These are phyloP conservation scores for Cytospora piceae DNA, from an alignment of 2,329 filamentous ascomycete genomes.

Conservation along the genomic window DNA sequence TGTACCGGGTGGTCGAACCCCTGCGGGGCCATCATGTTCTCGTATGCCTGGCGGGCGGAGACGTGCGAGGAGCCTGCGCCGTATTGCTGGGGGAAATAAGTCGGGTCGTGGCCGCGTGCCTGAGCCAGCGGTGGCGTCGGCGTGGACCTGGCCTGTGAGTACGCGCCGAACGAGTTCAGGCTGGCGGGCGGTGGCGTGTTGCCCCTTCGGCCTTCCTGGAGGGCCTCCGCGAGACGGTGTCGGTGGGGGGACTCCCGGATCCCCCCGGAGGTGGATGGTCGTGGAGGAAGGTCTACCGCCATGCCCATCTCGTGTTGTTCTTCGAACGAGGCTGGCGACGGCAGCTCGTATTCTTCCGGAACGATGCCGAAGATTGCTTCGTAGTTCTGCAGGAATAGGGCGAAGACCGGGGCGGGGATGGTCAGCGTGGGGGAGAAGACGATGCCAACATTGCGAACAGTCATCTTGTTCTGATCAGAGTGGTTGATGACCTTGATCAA, in stretches of 20 bases:
- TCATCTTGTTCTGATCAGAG: conserved; percentile 94
- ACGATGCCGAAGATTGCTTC: conserved; percentile 79
- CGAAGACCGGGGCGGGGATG: conserved; percentile 92
- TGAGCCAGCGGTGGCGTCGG: conserved; percentile 50
- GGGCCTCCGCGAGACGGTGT: conserved; percentile 51
- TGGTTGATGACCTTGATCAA: conserved; percentile 92
- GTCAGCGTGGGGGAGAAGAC: conserved; percentile 98
- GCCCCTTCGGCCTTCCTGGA: conserved; percentile 41
- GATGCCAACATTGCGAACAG: conserved; percentile 93
- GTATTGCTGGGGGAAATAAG: conserved; percentile 46
- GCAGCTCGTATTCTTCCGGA: conserved; percentile 66
- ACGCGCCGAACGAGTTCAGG: conserved; percentile 34
- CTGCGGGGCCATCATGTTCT: conserved; percentile 44
- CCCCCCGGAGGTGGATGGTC: conserved; percentile 54
- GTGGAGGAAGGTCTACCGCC: conserved; percentile 36
- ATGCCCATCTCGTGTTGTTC: conserved; percentile 31
- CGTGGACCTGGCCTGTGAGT: conserved; percentile 39
- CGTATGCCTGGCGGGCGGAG: conserved; percentile 49
- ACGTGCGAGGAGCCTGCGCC: conserved; percentile 36
- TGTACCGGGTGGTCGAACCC: conserved; percentile 41
- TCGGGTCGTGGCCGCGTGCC: conserved; percentile 49
- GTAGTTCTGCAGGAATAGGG: conserved; percentile 90
- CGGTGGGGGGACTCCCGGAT: conserved; percentile 54
- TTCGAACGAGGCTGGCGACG: conserved; percentile 47
- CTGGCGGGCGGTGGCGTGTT: conserved; percentile 53